Evolutionary conservation across 345 rosid species (phyloP), one percentile per base, ranked within the genome.

Genomic region (Heritiera fomes): DNA sequence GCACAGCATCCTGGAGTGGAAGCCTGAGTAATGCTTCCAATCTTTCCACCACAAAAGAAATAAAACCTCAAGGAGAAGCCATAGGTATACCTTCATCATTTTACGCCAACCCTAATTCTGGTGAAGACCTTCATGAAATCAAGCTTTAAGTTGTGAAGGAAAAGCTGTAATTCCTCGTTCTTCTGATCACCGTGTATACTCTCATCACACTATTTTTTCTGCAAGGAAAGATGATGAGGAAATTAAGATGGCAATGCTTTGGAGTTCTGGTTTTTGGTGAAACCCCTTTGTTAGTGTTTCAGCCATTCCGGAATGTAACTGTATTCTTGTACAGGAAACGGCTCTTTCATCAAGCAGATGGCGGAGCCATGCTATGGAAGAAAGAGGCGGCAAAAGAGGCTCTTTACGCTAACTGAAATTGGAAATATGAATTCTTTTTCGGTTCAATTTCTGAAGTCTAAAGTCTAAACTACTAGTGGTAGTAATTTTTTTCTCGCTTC

Each of bases 1-100:
- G 93, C 52, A 89, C 90, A 30, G 89, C 93, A 28, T 91, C 93
- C 88, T 87, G 95, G 80, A 60, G 80, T 43, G 93, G 95, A 56
- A 87, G 87, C 84, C 79, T 85, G 53, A 78, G 65, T 23, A 80
- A 82, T 73, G 80, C 89, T 56, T n/a, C 65, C 66, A 56, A 20
- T 73, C 62, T 9, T 72, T 73, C 64, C 40, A 40, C 34, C 3
- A 34, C 77, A 70, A 53, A 11, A 11, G 75, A 84, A 47, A 72
- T 78, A 50, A 87, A 80, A 84, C 82, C 87, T 66, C 80, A 76
- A 28, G 84, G 86, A 40, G 88, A 85, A 77, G 67, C 82, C 64
- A 8, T 83, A 47, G 81, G 83, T 82, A 73, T 71, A 79, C 75
- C 84, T n/a, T 1, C 38, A 34, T 85, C 86, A 12, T 60, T 85